phyloP scores from a whole-genome alignment of 768 basidiomycete genomes.

The Lepiota subincarnata region DNA sequence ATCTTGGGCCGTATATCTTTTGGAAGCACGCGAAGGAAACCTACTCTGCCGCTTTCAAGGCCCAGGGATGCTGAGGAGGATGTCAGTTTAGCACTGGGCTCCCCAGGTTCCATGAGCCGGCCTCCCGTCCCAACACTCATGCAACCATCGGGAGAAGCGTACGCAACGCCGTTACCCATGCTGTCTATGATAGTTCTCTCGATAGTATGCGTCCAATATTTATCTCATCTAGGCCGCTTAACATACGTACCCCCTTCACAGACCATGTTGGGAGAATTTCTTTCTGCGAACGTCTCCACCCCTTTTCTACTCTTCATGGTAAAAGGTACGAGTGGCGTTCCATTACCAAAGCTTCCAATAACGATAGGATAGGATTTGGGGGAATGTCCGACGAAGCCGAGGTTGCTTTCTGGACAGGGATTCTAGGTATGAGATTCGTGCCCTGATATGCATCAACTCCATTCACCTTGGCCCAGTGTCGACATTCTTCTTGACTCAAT shows the following conservation, averaged over 20 bases:
- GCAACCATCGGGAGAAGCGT: slow-evolving; percentile 53
- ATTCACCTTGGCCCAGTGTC: slow-evolving; percentile 46
- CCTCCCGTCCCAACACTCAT: slow-evolving; percentile 76
- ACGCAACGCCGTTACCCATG: slow-evolving; percentile 77
- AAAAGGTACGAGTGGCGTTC: slow-evolving; percentile 46
- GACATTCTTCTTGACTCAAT: slow-evolving; percentile 92
- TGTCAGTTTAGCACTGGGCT: slow-evolving; percentile 8
- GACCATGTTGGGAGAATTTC: slow-evolving; percentile 94
- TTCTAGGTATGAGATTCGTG: slow-evolving; percentile 52
- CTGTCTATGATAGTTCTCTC: slow-evolving; percentile 91
- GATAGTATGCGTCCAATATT: slow-evolving; percentile 48
- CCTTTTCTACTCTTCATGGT: slow-evolving; percentile 97
- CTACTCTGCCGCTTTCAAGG: slow-evolving; percentile 8
- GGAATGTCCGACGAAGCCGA: slow-evolving; percentile 75
- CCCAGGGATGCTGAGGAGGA: slow-evolving; percentile 11
- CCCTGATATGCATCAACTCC: slow-evolving; percentile 7
- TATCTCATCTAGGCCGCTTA: not conserved
- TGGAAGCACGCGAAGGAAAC: slow-evolving; percentile 9
- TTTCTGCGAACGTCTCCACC: slow-evolving; percentile 88
- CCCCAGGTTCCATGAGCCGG: slow-evolving; percentile 38
- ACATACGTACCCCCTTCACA: slow-evolving; percentile 25
- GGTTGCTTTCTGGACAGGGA: slow-evolving; percentile 86
- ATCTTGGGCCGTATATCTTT: slow-evolving; percentile 15
- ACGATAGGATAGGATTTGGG: slow-evolving; percentile 49
- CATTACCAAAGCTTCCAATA: not conserved